Evolutionary conservation across 2,329 filamentous ascomycete species (phyloP).

Genomic region (Fusarium continuum): DNA sequence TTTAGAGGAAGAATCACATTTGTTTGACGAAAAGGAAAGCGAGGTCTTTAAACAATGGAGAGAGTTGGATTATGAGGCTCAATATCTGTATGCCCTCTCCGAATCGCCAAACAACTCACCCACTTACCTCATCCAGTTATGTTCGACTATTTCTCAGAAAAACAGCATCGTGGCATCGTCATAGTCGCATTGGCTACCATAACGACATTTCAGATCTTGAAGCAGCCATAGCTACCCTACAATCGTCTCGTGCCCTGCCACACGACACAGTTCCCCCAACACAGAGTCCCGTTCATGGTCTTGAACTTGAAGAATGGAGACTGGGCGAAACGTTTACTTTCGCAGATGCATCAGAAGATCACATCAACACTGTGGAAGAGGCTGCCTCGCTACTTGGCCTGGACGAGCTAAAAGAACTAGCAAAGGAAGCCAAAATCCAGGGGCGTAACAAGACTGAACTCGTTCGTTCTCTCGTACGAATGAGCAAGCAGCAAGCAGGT

Average conservation of each 20-base stretch:
- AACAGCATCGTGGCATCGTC: constrained; percentile 88
- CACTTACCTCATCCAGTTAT: constrained; percentile 65
- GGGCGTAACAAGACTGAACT: constrained; percentile 90
- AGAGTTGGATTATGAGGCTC: constrained; percentile 79
- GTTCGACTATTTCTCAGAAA: constrained; percentile 94
- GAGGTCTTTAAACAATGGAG: constrained; percentile 81
- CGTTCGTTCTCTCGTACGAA: constrained; percentile 74
- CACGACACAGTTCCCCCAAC: constrained; percentile 3
- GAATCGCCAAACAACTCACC: not conserved
- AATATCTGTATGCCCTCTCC: constrained; percentile 76
- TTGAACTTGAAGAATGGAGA: constrained; percentile 54
- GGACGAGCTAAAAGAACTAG: constrained; percentile 85
- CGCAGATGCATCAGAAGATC: constrained; percentile 78
- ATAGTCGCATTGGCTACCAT: constrained; percentile 80
- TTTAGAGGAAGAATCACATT: constrained; percentile 83
- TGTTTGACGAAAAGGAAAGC: constrained; percentile 84
- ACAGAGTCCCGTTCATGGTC: constrained; percentile 39
- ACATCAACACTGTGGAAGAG: constrained; percentile 82
- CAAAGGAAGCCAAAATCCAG: constrained; percentile 85
- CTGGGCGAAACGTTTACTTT: constrained; percentile 74
- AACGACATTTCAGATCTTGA: constrained; percentile 82
- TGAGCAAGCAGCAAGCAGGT: constrained; percentile 78
- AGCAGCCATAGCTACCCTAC: constrained; percentile 71
- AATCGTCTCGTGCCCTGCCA: constrained; percentile 66
- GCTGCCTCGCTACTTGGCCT: constrained; percentile 83